A percentile compares a stretch with the other conserved stretches of the same genome.
These are phyloP conservation scores for Straminergon stramineum DNA, from an alignment of 225 moss, liverwort and hornwort genomes.

Conservation along the genomic window DNA sequence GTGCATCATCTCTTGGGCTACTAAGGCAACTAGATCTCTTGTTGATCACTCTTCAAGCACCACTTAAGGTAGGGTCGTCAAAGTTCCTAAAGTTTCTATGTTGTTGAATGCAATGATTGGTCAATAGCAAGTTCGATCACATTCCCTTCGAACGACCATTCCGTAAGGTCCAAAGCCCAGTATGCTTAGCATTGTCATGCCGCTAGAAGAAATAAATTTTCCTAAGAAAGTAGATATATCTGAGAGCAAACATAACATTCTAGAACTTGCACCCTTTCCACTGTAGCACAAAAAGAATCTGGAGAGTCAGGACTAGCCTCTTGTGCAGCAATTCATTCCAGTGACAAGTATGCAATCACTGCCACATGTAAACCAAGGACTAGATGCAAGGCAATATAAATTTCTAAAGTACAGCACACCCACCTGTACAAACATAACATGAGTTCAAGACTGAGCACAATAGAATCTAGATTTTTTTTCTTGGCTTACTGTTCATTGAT, in stretches of 20 bases:
- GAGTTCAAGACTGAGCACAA: background rate
- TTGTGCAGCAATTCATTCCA: background rate
- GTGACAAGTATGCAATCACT: background rate
- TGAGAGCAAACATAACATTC: background rate
- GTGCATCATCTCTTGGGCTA: background rate
- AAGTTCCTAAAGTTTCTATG: background rate
- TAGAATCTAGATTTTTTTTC: background rate
- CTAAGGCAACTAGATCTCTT: background rate
- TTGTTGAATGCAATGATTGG: background rate
- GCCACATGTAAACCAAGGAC: background rate
- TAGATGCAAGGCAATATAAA: background rate
- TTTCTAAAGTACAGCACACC: background rate
- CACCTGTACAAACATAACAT: background rate
- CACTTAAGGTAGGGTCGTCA: background rate
- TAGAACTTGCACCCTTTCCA: background rate
- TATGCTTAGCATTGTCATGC: background rate
- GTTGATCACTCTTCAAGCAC: background rate
- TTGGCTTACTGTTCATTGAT: background rate
- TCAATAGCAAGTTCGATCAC: background rate
- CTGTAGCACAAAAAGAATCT: background rate
- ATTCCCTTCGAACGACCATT: background rate
- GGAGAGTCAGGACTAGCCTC: background rate
- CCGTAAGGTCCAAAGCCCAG: background rate
- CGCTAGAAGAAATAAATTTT: background rate
- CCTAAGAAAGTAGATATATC: background rate